Evolutionary conservation across 225 moss, liverwort and hornwort genomes (phyloP).

Genomic region (Neckera pumila): DNA sequence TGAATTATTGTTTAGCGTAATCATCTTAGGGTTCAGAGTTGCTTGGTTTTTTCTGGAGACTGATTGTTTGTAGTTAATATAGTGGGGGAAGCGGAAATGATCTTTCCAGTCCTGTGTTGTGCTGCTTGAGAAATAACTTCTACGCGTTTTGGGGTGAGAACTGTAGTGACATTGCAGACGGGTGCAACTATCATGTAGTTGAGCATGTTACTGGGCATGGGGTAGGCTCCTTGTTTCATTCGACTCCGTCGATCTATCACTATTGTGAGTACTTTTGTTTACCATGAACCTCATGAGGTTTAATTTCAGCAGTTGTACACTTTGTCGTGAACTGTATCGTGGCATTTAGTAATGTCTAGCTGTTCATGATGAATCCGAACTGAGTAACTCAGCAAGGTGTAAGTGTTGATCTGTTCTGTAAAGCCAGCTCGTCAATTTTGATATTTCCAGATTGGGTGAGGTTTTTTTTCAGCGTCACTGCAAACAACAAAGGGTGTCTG

Average conservation of each 20-base stretch:
- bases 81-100: not conserved
- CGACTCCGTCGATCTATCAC: conserved; percentile 65
- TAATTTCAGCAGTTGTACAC: not conserved
- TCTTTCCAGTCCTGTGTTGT: not conserved
- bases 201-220: conserved; percentile 88
- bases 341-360: not conserved
- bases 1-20: not conserved
- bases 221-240: conserved; percentile 73
- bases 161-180: conserved; percentile 83
- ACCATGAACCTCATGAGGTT: not conserved
- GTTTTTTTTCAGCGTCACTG: not conserved
- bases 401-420: not conserved
- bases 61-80: not conserved
- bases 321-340: not conserved
- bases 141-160: not conserved
- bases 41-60: not conserved
- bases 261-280: conserved; percentile 35
- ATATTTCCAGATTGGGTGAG: not conserved
- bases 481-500: not conserved
- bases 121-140: not conserved
- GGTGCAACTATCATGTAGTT: conserved; percentile 78
- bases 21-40: not conserved
- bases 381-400: not conserved
- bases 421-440: not conserved
- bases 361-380: not conserved